These are phyloP conservation scores for Jatropha multifida DNA, from an alignment of 441 rosid species.

Conservation along the genomic window DNA sequence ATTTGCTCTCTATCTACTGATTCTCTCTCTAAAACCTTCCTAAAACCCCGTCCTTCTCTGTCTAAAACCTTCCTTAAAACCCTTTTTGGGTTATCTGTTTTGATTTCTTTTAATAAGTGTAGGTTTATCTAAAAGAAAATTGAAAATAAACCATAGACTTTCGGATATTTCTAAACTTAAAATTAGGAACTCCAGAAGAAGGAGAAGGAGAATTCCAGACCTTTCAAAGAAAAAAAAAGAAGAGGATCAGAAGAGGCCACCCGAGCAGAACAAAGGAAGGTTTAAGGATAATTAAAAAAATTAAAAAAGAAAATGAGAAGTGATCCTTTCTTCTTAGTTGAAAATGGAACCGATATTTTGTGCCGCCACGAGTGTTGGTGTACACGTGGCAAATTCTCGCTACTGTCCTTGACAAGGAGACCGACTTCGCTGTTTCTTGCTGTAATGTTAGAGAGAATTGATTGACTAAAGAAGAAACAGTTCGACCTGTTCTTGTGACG, in stretches of 20 bases:
- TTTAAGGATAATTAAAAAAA: not conserved
- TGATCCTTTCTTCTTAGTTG: not conserved
- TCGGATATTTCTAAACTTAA: not conserved
- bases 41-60: not conserved
- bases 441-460: not conserved
- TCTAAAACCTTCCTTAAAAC: not conserved
- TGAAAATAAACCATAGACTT: not conserved
- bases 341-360: slow-evolving; percentile 29
- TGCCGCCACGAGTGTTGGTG: slow-evolving; percentile 21
- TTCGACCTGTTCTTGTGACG: not conserved
- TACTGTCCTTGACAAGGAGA: slow-evolving; percentile 22
- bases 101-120: not conserved
- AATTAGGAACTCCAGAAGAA: not conserved
- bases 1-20: not conserved
- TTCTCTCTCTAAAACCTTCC: not conserved
- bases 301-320: not conserved
- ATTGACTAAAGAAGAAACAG: not conserved
- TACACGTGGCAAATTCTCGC: slow-evolving; percentile 31
- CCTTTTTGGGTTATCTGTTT: not conserved
- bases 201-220: not conserved
- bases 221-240: not conserved
- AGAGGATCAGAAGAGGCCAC: slow-evolving; percentile 28
- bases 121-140: not conserved
- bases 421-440: not conserved
- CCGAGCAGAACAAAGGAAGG: not conserved